These are phyloP conservation scores for Phaeosphaeriaceae sp. DNA, from an alignment of 2,329 filamentous ascomycete genomes.

Conservation along the genomic window DNA sequence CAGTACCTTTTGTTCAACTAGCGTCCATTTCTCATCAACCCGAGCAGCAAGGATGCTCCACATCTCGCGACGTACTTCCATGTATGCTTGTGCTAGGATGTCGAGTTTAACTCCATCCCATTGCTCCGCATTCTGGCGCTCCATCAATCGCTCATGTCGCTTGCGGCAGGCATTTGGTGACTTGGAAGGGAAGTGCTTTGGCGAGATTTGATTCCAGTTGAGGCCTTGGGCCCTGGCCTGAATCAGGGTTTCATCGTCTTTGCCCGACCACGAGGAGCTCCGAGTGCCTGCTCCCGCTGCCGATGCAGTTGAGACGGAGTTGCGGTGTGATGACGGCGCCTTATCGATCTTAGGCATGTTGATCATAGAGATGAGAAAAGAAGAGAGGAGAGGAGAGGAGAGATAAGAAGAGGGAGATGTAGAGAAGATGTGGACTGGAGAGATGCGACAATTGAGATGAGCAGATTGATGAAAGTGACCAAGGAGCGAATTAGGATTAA, in stretches of 20 bases:
- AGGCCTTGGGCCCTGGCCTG: conserved; percentile 74
- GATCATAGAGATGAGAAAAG: conserved; percentile 29
- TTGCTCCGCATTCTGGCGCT: conserved; percentile 73
- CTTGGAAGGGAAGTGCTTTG: conserved; percentile 77
- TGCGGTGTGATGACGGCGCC: conserved; percentile 35
- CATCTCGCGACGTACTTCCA: conserved; percentile 78
- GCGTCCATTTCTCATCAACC: conserved; percentile 63
- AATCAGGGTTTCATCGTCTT: conserved; percentile 77
- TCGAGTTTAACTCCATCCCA: conserved; percentile 81
- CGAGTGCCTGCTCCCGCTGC: conserved; percentile 42
- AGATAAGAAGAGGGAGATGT: conserved; percentile 21
- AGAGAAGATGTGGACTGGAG: conserved; percentile 15
- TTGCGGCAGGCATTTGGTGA: conserved; percentile 85
- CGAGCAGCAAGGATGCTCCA: conserved; percentile 76
- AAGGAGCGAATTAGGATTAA: conserved; percentile 42
- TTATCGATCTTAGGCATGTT: conserved; percentile 56
- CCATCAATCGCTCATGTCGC: conserved; percentile 83
- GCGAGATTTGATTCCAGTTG: conserved; percentile 84
- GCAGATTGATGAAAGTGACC: conserved; percentile 33
- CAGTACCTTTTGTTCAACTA: conserved; percentile 80
- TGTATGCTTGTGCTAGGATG: conserved; percentile 77
- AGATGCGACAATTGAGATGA: conserved; percentile 23
- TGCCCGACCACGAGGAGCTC: conserved; percentile 67
- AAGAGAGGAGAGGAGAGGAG: conserved; percentile 3
- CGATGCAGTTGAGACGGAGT: conserved; percentile 40